Conservation (phyloP, 345 rosid genomes). For the Citrus glauca region DNA sequence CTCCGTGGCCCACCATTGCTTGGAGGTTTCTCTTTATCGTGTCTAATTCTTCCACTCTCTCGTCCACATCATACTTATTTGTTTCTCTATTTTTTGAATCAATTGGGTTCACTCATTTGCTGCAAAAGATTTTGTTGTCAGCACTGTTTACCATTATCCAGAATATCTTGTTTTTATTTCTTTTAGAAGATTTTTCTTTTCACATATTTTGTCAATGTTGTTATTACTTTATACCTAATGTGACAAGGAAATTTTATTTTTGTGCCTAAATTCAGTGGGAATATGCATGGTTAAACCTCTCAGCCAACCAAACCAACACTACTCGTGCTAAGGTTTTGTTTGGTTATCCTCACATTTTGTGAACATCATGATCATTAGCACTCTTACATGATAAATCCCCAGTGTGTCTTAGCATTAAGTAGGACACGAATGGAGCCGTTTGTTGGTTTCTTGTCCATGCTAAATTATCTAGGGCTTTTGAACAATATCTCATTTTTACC, state of each 20-base stretch:
- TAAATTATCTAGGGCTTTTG: neutral
- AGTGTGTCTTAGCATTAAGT: no score
- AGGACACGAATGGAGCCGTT: neutral
- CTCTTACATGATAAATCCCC: neutral
- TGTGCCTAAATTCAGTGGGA: neutral
- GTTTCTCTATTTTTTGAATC: conserved; percentile 10
- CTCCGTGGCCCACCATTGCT: conserved; percentile 7
- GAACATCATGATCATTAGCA: neutral
- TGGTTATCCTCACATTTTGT: neutral
- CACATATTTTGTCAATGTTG: neutral
- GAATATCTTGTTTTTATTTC: neutral
- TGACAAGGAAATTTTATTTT: neutral
- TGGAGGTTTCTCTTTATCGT: conserved; percentile 3
- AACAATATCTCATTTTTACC: neutral
- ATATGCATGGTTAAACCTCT: neutral
- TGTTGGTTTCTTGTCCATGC: neutral
- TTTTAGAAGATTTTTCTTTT: neutral
- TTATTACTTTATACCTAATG: neutral
- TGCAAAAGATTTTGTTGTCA: conserved; percentile 14
- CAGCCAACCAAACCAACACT: neutral
- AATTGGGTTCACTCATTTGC: conserved; percentile 6
- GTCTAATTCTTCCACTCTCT: neutral
- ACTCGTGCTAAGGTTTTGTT: neutral
- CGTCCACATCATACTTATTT: neutral
- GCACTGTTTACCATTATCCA: neutral